These are phyloP conservation scores for Aspergillus carlsbadensis DNA, from an alignment of 495 filamentous ascomycete species.

Conservation along the genomic window DNA sequence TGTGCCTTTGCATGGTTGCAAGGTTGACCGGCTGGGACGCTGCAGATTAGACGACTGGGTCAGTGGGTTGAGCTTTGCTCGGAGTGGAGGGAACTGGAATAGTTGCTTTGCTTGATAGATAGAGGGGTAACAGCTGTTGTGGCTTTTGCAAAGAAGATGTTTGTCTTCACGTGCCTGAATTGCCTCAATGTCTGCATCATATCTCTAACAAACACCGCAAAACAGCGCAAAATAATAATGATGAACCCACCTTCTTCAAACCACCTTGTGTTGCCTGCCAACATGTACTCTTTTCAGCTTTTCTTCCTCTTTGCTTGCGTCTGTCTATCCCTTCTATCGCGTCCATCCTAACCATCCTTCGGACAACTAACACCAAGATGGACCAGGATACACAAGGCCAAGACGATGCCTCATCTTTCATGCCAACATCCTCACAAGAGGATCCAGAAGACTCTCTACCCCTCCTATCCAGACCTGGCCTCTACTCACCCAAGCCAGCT, in stretches of 20 bases:
- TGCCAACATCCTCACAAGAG: too few species aligned
- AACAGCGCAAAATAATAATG: not conserved
- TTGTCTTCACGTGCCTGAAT: not conserved
- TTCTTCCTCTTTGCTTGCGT: not conserved
- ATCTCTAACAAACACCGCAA: not conserved
- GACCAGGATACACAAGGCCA: too few species aligned
- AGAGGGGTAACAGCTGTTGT: not conserved
- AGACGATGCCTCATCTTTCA: too few species aligned
- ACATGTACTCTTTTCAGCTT: not conserved
- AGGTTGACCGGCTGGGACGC: conserved; percentile 61
- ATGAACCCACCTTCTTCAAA: not conserved
- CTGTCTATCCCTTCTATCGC: not conserved
- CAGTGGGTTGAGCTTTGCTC: conserved; percentile 67
- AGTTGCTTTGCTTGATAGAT: conserved; percentile 52
- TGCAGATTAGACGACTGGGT: conserved; percentile 68
- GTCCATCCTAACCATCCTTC: not conserved
- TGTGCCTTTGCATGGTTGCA: conserved; percentile 65
- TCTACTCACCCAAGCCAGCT: not conserved
- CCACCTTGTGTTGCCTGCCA: not conserved
- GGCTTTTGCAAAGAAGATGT: not conserved
- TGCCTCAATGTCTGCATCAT: not conserved
- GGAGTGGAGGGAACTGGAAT: conserved; percentile 67
- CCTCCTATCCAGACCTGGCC: not conserved
- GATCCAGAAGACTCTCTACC: too few species aligned
- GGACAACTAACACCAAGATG: too few species aligned